These are phyloP conservation scores for Saccharomyces hybrid DNA, from an alignment of 1,139 yeast genomes.

Conservation along the genomic window DNA sequence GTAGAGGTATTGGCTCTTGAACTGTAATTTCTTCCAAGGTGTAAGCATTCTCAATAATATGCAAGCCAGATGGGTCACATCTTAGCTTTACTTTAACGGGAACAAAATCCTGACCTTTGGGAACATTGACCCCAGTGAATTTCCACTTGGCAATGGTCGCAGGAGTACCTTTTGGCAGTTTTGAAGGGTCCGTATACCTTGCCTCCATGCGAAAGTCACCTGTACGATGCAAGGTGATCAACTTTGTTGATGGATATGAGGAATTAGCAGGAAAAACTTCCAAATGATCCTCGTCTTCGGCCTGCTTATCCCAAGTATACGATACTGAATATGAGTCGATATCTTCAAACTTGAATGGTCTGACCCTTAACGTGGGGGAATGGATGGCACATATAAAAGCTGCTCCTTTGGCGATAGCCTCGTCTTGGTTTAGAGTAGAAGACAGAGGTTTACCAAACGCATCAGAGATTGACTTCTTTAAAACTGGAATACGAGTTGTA, in stretches of 20 bases:
- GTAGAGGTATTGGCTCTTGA: constrained; percentile 68
- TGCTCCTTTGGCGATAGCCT: constrained; percentile 98
- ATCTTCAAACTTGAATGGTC: constrained; percentile 98
- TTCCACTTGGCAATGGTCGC: constrained; percentile 77
- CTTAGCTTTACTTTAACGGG: constrained; percentile 91
- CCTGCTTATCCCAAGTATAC: constrained; percentile 91
- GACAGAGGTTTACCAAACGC: constrained; percentile 83
- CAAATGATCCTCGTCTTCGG: constrained; percentile 78
- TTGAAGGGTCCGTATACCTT: constrained; percentile 67
- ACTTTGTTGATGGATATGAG: constrained; percentile 88
- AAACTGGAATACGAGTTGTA: too few relatives aligned
- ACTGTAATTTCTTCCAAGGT: constrained; percentile 87
- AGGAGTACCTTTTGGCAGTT: constrained; percentile 62
- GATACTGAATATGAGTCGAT: constrained; percentile 87
- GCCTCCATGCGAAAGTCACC: constrained; percentile 86
- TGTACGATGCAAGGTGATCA: constrained; percentile 87
- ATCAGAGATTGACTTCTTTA: constrained; percentile 68
- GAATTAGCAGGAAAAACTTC: constrained; percentile 97
- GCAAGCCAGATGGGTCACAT: constrained; percentile 95
- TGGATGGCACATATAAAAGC: constrained; percentile 98
- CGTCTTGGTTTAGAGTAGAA: constrained; percentile 96
- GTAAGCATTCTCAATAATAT: constrained; percentile 89
- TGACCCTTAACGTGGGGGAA: constrained; percentile 96
- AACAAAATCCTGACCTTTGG: constrained; percentile 68
- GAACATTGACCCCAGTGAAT: constrained; percentile 74